Evolutionary conservation across 148 eudicot species (phyloP).

Genomic region (Vaccinium myrtillus): DNA sequence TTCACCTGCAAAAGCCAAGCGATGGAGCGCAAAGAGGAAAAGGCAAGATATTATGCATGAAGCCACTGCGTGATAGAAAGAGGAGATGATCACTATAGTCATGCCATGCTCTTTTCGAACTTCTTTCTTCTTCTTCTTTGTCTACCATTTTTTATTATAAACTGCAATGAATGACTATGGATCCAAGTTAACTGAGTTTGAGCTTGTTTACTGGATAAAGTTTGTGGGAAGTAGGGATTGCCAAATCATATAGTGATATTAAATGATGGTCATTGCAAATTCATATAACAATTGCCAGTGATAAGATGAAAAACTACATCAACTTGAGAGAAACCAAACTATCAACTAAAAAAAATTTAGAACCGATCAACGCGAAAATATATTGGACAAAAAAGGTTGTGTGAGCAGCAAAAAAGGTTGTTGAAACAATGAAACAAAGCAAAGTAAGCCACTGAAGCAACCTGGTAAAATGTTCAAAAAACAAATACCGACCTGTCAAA

Average conservation of each 20-base stretch:
- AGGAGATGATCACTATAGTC: neutral
- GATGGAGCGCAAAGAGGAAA: too few species aligned
- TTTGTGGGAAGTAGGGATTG: too few species aligned
- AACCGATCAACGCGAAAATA: too few species aligned
- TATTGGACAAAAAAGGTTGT: too few species aligned
- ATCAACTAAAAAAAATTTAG: neutral
- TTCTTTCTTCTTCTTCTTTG: neutral
- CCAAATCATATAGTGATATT: too few species aligned
- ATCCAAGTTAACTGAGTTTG: neutral
- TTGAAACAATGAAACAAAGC: neutral
- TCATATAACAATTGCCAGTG: neutral
- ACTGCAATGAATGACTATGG: neutral
- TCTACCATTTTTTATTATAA: neutral
- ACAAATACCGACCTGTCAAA: too few species aligned
- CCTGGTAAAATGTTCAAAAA: too few species aligned
- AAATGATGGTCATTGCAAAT: too few species aligned
- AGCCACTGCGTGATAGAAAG: neutral
- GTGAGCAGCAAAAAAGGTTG: neutral
- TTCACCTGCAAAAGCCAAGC: neutral
- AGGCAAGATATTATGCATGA: neutral
- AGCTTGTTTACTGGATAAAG: neutral
- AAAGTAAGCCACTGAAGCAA: neutral
- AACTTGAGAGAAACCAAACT: neutral
- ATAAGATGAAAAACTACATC: neutral
- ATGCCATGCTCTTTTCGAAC: neutral